Evolutionary conservation across 2,329 filamentous ascomycete species (phyloP).

Genomic region (Emergomyces orientalis): DNA sequence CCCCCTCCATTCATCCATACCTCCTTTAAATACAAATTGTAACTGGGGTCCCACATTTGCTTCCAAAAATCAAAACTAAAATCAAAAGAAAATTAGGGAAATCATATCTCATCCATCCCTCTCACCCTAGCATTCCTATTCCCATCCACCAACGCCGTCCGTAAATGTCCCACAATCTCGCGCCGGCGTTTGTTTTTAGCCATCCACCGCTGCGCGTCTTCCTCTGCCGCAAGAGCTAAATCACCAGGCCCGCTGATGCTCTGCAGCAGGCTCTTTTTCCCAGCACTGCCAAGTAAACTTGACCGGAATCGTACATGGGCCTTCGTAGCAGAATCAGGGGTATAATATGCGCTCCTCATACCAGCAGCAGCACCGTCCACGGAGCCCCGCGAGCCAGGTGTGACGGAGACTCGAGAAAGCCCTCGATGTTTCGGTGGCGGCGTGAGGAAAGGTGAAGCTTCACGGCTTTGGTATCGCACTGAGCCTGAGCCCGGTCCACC

Average conservation of each 20-base stretch:
- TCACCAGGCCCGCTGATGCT: constrained; percentile 23
- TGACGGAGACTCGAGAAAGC: constrained; percentile 25
- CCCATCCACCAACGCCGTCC: constrained; percentile 24
- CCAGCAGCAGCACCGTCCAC: constrained; percentile 19
- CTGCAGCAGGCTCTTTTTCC: constrained; percentile 27
- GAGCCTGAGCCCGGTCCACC: background rate
- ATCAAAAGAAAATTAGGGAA: background rate
- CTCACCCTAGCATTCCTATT: constrained; percentile 29
- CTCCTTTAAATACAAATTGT: background rate
- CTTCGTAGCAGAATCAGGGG: constrained; percentile 29
- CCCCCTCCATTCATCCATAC: background rate
- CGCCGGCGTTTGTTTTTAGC: constrained; percentile 29
- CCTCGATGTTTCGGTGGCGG: constrained; percentile 22
- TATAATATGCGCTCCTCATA: constrained; percentile 30
- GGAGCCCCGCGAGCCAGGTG: constrained; percentile 32
- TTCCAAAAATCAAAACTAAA: background rate
- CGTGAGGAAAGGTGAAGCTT: constrained; percentile 32
- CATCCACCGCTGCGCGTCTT: constrained; percentile 30
- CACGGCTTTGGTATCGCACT: constrained; percentile 20
- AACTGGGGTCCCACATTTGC: background rate
- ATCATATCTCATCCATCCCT: constrained; percentile 25
- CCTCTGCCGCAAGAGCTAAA: constrained; percentile 16
- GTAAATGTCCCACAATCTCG: constrained; percentile 29
- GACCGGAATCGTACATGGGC: constrained; percentile 17
- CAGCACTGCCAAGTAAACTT: constrained; percentile 29